Evolutionary conservation across 805 yeast species (phyloP).

Genomic region (Candida qinlingensis): DNA sequence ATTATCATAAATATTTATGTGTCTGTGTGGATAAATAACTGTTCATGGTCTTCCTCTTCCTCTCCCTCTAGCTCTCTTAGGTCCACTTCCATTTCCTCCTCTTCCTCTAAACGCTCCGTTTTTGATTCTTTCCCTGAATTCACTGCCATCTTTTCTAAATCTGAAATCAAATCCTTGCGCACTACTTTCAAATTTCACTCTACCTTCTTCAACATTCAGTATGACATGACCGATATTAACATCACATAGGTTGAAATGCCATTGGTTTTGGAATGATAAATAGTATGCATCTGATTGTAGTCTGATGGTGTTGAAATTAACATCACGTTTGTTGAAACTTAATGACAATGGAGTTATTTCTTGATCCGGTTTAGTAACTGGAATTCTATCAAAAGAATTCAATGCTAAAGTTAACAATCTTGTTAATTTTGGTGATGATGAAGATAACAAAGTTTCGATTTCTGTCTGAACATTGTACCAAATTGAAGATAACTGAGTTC

Average conservation of each 20-base stretch:
- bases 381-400: constrained; percentile 57
- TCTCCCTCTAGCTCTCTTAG: constrained; percentile 9
- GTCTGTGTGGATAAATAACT: background rate
- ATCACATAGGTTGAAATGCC: constrained; percentile 77
- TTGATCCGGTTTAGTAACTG: constrained; percentile 34
- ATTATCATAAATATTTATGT: constrained; percentile 5
- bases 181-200: constrained; percentile 44
- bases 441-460: constrained; percentile 37
- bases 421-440: constrained; percentile 38
- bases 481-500: constrained; percentile 55
- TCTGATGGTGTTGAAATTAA: constrained; percentile 38
- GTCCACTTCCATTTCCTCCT: background rate
- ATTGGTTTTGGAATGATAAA: constrained; percentile 61
- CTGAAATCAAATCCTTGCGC: constrained; percentile 63
- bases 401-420: constrained; percentile 50
- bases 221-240: constrained; percentile 44
- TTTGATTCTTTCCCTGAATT: constrained; percentile 17
- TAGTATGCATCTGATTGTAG: constrained; percentile 56
- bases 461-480: constrained; percentile 58
- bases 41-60: constrained; percentile 19
- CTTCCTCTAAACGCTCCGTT: constrained; percentile 11
- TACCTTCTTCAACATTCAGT: constrained; percentile 39
- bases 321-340: constrained; percentile 33
- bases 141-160: constrained; percentile 34
- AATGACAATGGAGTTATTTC: constrained; percentile 39